Evolutionary conservation across 257 asterid genomes (phyloP).

Genomic region (Petunia secreta): DNA sequence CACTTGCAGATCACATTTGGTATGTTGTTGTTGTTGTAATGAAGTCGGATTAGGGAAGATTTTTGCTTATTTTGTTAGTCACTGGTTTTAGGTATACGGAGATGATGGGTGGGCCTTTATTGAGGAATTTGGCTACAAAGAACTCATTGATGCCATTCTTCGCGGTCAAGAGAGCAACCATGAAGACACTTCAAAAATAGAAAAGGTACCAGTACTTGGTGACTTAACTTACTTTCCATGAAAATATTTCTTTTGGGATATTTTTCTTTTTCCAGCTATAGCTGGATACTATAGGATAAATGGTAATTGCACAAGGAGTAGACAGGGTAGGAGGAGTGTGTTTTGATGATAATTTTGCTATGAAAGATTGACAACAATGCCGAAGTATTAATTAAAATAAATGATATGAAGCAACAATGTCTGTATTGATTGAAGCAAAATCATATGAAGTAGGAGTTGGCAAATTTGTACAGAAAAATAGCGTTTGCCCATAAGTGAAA

Average conservation of each 20-base stretch:
- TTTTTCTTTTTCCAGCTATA: not conserved
- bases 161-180: conserved; percentile 14
- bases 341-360: not conserved
- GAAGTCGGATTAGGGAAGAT: not conserved
- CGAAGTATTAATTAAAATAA: not conserved
- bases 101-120: conserved; percentile 39
- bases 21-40: too few relatives aligned
- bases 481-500: too few relatives aligned
- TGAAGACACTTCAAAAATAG: too few relatives aligned
- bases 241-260: not conserved
- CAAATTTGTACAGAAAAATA: not conserved
- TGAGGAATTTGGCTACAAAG: conserved; percentile 31
- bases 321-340: not conserved
- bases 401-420: not conserved
- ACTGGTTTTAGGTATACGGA: conserved; percentile 34
- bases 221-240: not conserved
- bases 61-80: not conserved
- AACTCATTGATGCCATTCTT: conserved; percentile 37
- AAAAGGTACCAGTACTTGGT: not conserved
- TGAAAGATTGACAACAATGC: not conserved
- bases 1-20: too few relatives aligned
- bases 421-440: not conserved
- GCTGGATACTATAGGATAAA: not conserved
- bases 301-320: not conserved
- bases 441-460: conserved; percentile 1